Conservation (phyloP, 2,329 filamentous ascomycete genomes). For the Myriosclerotinia duriaeana region DNA sequence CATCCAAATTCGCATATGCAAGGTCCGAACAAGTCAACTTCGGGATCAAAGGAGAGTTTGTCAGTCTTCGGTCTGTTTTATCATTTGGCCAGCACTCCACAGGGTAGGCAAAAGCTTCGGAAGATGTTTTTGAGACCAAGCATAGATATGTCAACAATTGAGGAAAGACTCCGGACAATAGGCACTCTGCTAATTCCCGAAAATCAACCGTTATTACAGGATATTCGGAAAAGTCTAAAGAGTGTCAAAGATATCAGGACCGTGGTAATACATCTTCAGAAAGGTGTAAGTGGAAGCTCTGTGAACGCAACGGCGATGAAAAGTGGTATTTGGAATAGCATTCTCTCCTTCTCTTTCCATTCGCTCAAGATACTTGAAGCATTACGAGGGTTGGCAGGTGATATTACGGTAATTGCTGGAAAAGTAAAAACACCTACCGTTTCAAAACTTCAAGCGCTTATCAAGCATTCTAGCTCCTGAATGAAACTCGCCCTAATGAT, state of each 20-base stretch:
- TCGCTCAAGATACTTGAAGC: constrained; percentile 67
- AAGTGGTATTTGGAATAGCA: constrained; percentile 69
- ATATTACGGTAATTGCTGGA: constrained; percentile 51
- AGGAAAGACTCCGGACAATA: constrained; percentile 69
- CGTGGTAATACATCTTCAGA: constrained; percentile 68
- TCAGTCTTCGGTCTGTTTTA: constrained; percentile 84
- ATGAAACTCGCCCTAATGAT: constrained; percentile 56
- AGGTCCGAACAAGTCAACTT: constrained; percentile 60
- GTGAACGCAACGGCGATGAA: constrained; percentile 49
- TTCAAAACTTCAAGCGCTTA: constrained; percentile 11
- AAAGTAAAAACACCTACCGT: constrained; percentile 47
- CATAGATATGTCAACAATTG: constrained; percentile 64
- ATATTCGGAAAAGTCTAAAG: constrained; percentile 61
- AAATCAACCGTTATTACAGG: constrained; percentile 58
- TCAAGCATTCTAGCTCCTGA: constrained; percentile 50
- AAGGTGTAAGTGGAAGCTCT: constrained; percentile 64
- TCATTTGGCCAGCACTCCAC: constrained; percentile 70
- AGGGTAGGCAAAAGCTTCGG: constrained; percentile 73
- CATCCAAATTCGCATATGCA: constrained; percentile 81
- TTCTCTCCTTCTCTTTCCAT: constrained; percentile 69
- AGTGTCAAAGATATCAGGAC: constrained; percentile 74
- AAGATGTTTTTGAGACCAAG: constrained; percentile 80
- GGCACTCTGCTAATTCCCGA: constrained; percentile 64
- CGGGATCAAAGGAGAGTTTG: constrained; percentile 73
- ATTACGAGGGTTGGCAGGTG: constrained; percentile 57